A percentile compares a stretch with the other conserved stretches of the same genome.
Evolutionary conservation across 805 yeast species (phyloP).

Genomic region (Yamadazyma laniorum): DNA sequence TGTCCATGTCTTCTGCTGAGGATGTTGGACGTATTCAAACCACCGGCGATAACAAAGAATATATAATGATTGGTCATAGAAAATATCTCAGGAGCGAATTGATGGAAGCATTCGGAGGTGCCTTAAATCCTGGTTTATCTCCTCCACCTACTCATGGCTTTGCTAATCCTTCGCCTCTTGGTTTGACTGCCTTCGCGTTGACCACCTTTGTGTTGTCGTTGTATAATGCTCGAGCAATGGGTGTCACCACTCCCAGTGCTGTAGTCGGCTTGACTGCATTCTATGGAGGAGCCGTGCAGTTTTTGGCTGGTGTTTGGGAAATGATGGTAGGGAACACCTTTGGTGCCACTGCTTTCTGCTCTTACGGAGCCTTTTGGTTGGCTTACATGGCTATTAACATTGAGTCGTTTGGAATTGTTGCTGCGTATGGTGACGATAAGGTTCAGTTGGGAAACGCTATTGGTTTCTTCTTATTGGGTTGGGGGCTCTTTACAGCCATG

Average conservation of each 20-base stretch:
- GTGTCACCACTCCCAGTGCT: conserved; percentile 49
- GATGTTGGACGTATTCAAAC: conserved; percentile 25
- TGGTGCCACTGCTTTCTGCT: conserved; percentile 65
- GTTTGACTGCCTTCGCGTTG: conserved; percentile 61
- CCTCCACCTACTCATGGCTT: conserved; percentile 53
- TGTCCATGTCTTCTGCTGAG: conserved; percentile 10
- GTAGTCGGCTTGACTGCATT: conserved; percentile 61
- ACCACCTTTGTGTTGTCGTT: conserved; percentile 63
- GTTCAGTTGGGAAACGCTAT: conserved; percentile 30
- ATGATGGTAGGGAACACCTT: conserved; percentile 62
- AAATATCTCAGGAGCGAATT: conserved; percentile 38
- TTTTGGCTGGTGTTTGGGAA: conserved; percentile 70
- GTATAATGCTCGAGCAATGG: conserved; percentile 57
- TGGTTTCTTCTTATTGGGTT: conserved; percentile 37
- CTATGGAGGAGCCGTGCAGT: conserved; percentile 63
- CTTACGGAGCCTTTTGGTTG: conserved; percentile 47
- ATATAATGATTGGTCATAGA: conserved; percentile 32
- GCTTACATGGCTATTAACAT: conserved; percentile 31
- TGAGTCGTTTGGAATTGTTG: conserved; percentile 31
- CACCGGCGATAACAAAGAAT: conserved; percentile 36
- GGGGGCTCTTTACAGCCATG: conserved; percentile 43
- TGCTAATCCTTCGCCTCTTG: conserved; percentile 69
- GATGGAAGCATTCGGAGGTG: conserved; percentile 40
- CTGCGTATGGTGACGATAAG: conserved; percentile 28
- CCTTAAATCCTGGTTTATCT: conserved; percentile 34